Evolutionary conservation across 805 yeast genomes (phyloP).

Genomic region (Monosporozyma siamensis): DNA sequence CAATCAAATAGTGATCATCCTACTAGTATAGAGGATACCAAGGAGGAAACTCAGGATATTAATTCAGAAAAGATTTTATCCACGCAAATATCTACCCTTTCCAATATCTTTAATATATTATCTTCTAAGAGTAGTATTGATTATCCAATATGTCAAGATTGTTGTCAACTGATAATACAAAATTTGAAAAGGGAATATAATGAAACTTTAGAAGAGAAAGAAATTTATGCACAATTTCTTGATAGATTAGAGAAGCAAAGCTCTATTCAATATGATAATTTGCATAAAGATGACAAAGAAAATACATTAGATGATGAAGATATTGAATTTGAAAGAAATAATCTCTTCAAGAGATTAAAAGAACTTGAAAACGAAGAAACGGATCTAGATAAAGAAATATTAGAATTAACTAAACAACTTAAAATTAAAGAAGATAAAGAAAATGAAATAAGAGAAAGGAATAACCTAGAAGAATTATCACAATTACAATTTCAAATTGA

Average conservation of each 20-base stretch:
- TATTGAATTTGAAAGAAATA: not conserved
- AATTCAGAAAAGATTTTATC: constrained; percentile 32
- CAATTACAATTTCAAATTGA: constrained; percentile 42
- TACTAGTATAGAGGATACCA: not conserved
- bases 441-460: constrained; percentile 29
- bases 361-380: constrained; percentile 26
- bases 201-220: constrained; percentile 66
- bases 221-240: constrained; percentile 63
- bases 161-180: constrained; percentile 57
- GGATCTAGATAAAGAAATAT: constrained; percentile 36
- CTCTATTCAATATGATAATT: not conserved
- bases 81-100: constrained; percentile 42
- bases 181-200: constrained; percentile 63
- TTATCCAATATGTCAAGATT: constrained; percentile 81
- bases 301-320: not conserved
- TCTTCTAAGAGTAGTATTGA: constrained; percentile 69
- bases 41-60: constrained; percentile 5
- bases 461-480: constrained; percentile 50
- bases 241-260: constrained; percentile 52
- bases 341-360: constrained; percentile 1
- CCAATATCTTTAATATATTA: constrained; percentile 60
- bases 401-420: constrained; percentile 41
- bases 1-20: constrained; percentile 4
- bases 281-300: no score
- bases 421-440: constrained; percentile 36